Base-by-base conservation (phyloP, 768 basidiomycete genomes). In the Naganishia friedmannii region DNA sequence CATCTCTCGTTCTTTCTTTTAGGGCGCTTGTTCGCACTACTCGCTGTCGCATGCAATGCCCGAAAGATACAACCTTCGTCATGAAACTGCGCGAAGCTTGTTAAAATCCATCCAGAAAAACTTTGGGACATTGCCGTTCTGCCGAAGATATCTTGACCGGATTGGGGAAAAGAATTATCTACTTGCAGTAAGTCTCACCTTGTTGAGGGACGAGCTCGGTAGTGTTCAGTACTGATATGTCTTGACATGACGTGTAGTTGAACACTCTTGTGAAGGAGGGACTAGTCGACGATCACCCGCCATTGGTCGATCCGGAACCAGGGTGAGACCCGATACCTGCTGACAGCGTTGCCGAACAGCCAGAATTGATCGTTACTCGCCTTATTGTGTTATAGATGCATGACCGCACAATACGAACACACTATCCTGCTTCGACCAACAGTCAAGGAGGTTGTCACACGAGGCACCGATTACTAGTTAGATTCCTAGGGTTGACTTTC, bases 1-100 rank as follows among this genome's bases (percentile, higher is more conserved):
- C 37, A 65, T 46, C n/a, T 13, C 23, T 39, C 46, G 54, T 17
- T 13, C 2, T 10, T 29, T 39, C 46, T 58, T 66, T 31, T 73
- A 93, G 90, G 94, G 94, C 23, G 93, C 93, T 34, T 90, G 88
- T 76, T 97, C 93, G 29, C 96, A 97, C 80, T 99, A 95, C 79
- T 93, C 93, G 13, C 72, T 81, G 68, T 63, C 73, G 28, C 68
- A 69, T 46, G 28, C 73, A 26, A 69, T 76, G 67, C 78, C 80
- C 3, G 77, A 77, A 34, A 69, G 63, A 39, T 78, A 78, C 68
- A 75, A 69, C 7, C 83, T 95, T 29, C 86, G 92, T 72, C 84
- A 93, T 72, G 89, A 88, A 10, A 88, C 90, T 23, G 92, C 94
- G 0, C 93, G 92, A 80, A 86, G 89, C 6, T 82, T 99, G 23